These are phyloP conservation scores for Globisporangium barbulae DNA, from an alignment of 352 stramenopile species.

Conservation along the genomic window DNA sequence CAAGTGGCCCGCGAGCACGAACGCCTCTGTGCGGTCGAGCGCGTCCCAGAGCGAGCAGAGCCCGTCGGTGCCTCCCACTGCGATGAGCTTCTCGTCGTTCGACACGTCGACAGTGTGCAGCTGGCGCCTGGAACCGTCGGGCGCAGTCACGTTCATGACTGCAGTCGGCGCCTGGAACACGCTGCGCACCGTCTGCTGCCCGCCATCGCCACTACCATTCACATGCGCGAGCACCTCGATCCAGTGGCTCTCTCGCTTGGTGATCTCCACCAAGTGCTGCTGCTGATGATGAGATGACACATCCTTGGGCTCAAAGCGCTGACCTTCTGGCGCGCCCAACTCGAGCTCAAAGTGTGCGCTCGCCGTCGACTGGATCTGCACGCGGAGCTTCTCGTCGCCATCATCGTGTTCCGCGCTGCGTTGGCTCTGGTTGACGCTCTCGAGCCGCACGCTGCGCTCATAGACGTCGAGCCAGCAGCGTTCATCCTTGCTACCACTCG, in stretches of 20 bases:
- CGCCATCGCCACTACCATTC: neutral
- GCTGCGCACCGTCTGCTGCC: slow-evolving; percentile 22
- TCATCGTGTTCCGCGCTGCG: neutral
- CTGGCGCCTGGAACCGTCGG: slow-evolving; percentile 20
- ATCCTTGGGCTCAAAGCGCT: slow-evolving; percentile 3
- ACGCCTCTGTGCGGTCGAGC: slow-evolving; percentile 21
- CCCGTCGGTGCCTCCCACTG: slow-evolving; percentile 54
- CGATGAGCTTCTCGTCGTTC: slow-evolving; percentile 41
- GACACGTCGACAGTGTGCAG: slow-evolving; percentile 52
- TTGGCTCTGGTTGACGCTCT: neutral
- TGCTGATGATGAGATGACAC: neutral
- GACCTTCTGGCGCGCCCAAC: slow-evolving; percentile 10
- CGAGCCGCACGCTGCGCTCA: slow-evolving; percentile 27
- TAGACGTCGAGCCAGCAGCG: slow-evolving; percentile 57
- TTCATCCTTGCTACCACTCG: slow-evolving; percentile 4
- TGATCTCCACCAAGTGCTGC: slow-evolving; percentile 32
- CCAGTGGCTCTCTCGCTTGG: slow-evolving; percentile 33
- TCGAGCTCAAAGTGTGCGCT: slow-evolving; percentile 48
- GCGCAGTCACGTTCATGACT: slow-evolving; percentile 15
- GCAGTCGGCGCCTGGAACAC: slow-evolving; percentile 59
- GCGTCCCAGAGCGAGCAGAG: slow-evolving; percentile 49
- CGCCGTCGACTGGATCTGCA: slow-evolving; percentile 16
- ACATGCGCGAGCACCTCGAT: slow-evolving; percentile 38
- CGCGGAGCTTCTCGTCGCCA: neutral
- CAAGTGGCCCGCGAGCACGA: slow-evolving; percentile 47